Evolutionary conservation across 495 filamentous ascomycete species (phyloP).

Genomic region (Penicillium atrosanguineum): DNA sequence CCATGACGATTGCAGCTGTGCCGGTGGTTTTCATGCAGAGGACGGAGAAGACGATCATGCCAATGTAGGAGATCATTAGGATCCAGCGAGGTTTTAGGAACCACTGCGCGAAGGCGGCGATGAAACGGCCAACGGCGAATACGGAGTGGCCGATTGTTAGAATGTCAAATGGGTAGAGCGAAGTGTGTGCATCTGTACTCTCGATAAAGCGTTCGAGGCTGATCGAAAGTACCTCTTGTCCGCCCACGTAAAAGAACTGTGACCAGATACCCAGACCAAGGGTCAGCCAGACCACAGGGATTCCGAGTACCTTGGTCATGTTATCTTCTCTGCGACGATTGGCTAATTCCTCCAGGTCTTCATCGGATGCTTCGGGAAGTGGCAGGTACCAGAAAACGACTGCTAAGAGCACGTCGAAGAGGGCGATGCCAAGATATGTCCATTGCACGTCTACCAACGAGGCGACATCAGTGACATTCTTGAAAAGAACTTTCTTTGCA

Average conservation of each 20-base stretch:
- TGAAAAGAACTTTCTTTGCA: slow-evolving; percentile 61
- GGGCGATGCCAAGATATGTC: slow-evolving; percentile 66
- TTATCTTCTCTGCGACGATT: slow-evolving; percentile 52
- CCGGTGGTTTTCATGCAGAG: slow-evolving; percentile 55
- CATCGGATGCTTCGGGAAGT: slow-evolving; percentile 65
- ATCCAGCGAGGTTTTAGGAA: slow-evolving; percentile 62
- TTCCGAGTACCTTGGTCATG: slow-evolving; percentile 38
- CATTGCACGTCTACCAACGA: slow-evolving; percentile 67
- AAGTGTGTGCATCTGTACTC: slow-evolving; percentile 27
- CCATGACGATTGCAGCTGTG: slow-evolving; percentile 44
- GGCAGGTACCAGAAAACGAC: slow-evolving; percentile 63
- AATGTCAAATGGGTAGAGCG: slow-evolving; percentile 39
- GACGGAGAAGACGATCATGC: slow-evolving; percentile 52
- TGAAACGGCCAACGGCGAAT: slow-evolving; percentile 63
- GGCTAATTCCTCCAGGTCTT: slow-evolving; percentile 57
- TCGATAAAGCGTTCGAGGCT: slow-evolving; percentile 43
- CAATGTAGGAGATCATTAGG: slow-evolving; percentile 55
- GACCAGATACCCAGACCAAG: slow-evolving; percentile 55
- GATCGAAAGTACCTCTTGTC: slow-evolving; percentile 58
- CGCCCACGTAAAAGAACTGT: slow-evolving; percentile 65
- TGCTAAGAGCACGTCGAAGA: slow-evolving; percentile 63
- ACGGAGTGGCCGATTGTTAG: slow-evolving; percentile 55
- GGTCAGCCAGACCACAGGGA: slow-evolving; percentile 57
- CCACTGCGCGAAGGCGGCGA: slow-evolving; percentile 53
- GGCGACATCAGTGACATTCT: slow-evolving; percentile 45